Base-by-base conservation (phyloP, 2,329 filamentous ascomycete species). In the Botrytis tulipae region DNA sequence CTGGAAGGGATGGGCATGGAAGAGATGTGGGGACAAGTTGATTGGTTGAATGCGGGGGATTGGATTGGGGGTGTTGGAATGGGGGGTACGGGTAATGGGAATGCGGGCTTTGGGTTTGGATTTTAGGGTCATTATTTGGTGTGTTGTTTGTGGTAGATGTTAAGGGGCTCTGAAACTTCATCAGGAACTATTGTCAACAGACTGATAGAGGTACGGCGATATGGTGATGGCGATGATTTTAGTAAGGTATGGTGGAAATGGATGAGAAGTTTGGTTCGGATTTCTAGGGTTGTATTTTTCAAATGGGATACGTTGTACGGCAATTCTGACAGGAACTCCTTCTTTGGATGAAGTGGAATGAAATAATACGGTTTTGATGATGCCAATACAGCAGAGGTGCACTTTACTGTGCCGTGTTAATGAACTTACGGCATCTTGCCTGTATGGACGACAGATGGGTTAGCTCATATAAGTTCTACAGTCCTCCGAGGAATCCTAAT, bases 11-110 rank as follows among this genome's bases (percentile, higher is more conserved):
- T 62, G 3, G 32, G 25, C 3, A 63, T 71, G 54, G n/a, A 61
- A 22, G 69, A 61, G 20, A 63, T 71, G 57, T 71, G 69, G 57
- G 40, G 57, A 71, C 69, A 62, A 22, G 69, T 71, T 37, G 57
- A 63, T 40, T 71, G 40, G 68, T 63, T 71, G 42, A 71, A 62
- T 71, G 42, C 51, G 4, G 32, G 57, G 16, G 57, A 71, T 48
- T 71, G 69, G 69, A 71, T 48, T 32, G 62, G 57, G 18, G 57
- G 57, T 22, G 18, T 37, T 35, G 57, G 32, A 25, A 42, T 29
- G 60, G 60, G 32, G 10, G 63, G 32, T 40, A 6, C 7, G 25
- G 44, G 63, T 4, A 67, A 54, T 67, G 32, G 65, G 8, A 35
- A 25, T 6, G 32, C 32, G 22, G 46, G 65, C 1, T 54, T 51